These are phyloP conservation scores for Dactylellina cionopaga DNA, from an alignment of 2,329 filamentous ascomycete genomes.

Conservation along the genomic window DNA sequence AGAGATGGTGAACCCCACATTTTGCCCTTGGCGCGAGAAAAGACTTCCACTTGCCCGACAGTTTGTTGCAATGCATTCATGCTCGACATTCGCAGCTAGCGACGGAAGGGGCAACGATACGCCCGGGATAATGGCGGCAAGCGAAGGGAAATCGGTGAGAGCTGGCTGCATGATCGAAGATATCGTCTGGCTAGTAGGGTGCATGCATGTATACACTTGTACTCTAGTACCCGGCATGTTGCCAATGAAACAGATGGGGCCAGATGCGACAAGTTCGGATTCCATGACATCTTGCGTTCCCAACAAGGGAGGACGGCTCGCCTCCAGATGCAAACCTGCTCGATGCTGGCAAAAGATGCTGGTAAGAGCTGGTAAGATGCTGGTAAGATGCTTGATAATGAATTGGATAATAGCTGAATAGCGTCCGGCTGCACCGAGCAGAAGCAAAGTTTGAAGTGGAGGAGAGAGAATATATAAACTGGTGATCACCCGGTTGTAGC, in stretches of 20 bases:
- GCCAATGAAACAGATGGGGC: not conserved
- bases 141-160: constrained; percentile 26
- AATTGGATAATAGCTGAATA: constrained; percentile 12
- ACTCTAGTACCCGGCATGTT: too few relatives aligned
- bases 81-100: constrained; percentile 1
- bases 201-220: not conserved
- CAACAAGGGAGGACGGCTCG: constrained; percentile 19
- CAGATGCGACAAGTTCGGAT: not conserved
- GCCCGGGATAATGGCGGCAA: constrained; percentile 52
- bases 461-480: constrained; percentile 28
- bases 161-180: not conserved
- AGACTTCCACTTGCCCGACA: constrained; percentile 44
- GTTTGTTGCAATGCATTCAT: too few relatives aligned
- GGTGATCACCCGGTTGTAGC: not conserved
- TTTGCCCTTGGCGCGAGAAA: constrained; percentile 50
- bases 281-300: constrained; percentile 5
- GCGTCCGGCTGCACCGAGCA: constrained; percentile 15
- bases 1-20: constrained; percentile 25
- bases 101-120: constrained; percentile 44
- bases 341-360: too few relatives aligned
- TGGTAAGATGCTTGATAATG: constrained; percentile 25
- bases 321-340: constrained; percentile 14
- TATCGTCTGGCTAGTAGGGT: not conserved
- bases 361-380: too few relatives aligned
- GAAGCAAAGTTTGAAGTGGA: not conserved